These are phyloP conservation scores for Podaxis carcinomalis DNA, from an alignment of 768 basidiomycete species.

Conservation along the genomic window DNA sequence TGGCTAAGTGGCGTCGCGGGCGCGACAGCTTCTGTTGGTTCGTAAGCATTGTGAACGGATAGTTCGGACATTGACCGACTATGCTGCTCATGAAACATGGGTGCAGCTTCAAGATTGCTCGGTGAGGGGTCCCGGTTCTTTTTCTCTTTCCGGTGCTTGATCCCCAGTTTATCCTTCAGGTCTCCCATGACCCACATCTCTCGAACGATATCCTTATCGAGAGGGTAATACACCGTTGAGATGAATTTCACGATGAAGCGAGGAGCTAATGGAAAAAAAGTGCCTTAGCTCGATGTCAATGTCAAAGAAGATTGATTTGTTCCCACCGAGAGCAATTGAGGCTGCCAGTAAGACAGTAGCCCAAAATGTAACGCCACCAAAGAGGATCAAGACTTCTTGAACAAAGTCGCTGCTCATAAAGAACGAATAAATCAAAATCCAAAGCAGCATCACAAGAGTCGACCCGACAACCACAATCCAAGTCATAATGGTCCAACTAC, in stretches of 20 bases:
- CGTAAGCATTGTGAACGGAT: constrained; percentile 41
- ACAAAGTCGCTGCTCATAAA: constrained; percentile 70
- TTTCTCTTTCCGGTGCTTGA: constrained; percentile 56
- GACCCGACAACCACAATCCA: constrained; percentile 82
- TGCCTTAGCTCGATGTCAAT: background rate
- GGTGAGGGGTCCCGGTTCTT: constrained; percentile 28
- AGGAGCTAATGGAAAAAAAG: constrained; percentile 47
- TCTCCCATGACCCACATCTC: constrained; percentile 88
- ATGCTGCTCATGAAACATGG: constrained; percentile 68
- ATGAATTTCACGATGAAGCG: constrained; percentile 77
- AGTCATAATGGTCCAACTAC: constrained; percentile 79
- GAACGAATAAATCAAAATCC: constrained; percentile 86
- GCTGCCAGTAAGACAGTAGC: constrained; percentile 66
- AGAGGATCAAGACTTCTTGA: constrained; percentile 69
- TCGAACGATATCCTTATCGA: constrained; percentile 87
- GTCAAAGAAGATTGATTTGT: background rate
- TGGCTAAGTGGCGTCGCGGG: constrained; percentile 37
- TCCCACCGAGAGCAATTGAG: constrained; percentile 65
- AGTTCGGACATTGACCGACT: constrained; percentile 63
- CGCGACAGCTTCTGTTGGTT: constrained; percentile 40
- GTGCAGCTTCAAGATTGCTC: constrained; percentile 53
- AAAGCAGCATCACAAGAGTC: constrained; percentile 76
- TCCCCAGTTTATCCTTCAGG: constrained; percentile 76
- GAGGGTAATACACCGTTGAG: constrained; percentile 65
- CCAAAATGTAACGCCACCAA: constrained; percentile 83